Evolutionary conservation across 1,284 basidiomycete species (phyloP).

Genomic region (Schizophyllum amplum): DNA sequence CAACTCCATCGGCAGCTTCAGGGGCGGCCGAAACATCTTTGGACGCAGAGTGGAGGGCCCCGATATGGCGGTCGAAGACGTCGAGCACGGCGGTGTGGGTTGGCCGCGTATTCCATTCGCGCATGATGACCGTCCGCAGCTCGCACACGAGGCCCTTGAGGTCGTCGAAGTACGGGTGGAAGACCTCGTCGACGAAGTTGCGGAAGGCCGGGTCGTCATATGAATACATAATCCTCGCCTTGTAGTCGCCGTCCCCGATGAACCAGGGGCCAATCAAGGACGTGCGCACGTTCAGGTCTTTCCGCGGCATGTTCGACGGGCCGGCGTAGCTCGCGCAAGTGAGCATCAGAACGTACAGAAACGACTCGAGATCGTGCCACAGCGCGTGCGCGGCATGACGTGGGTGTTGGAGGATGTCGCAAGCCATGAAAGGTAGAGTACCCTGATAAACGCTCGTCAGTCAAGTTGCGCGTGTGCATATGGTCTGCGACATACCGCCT

Average conservation of each 20-base stretch:
- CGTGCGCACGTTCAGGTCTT: constrained; percentile 3
- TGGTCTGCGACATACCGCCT: background rate
- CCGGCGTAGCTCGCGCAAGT: constrained; percentile 7
- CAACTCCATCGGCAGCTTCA: no score
- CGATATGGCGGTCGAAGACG: constrained; percentile 1
- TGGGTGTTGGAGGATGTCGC: constrained; percentile 5
- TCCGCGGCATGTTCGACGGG: constrained; percentile 1
- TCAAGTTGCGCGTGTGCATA: background rate
- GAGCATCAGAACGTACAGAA: constrained; percentile 7
- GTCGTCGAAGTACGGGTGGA: constrained; percentile 9
- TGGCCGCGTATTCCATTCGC: background rate
- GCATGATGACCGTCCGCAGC: constrained; percentile 1
- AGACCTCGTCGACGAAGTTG: background rate
- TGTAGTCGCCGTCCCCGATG: background rate
- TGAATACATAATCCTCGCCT: background rate
- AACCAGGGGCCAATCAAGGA: background rate
- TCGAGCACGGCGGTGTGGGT: constrained; percentile 7
- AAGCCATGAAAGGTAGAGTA: constrained; percentile 8
- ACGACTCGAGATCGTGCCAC: constrained; percentile 7
- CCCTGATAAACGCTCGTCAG: background rate
- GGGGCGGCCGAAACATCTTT: no score
- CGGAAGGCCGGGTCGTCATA: background rate
- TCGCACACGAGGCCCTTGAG: constrained; percentile 2
- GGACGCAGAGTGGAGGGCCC: no score
- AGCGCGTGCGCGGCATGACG: background rate